phyloP scores from a whole-genome alignment of 2,329 filamentous ascomycete genomes.

The Stachybotrys chlorohalonatus region DNA sequence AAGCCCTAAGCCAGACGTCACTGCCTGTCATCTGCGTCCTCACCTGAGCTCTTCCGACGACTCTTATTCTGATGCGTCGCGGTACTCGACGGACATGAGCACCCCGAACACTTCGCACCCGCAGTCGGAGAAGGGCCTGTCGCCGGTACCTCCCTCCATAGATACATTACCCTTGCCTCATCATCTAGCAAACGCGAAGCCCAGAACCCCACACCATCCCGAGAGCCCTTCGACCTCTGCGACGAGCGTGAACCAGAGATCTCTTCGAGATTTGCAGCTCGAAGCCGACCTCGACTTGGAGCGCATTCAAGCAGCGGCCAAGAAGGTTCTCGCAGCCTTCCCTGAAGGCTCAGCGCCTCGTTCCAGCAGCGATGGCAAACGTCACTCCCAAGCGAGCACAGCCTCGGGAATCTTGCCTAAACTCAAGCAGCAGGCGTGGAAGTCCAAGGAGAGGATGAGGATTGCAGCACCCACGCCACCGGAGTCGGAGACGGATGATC shows the following conservation, averaged over 20 bases:
- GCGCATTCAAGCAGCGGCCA: constrained; percentile 19
- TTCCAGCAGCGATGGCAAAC: constrained; percentile 8
- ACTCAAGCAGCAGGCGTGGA: constrained; percentile 29
- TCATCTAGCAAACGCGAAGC: background rate
- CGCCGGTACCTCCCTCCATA: constrained; percentile 5
- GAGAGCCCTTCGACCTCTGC: background rate
- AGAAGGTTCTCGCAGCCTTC: constrained; percentile 20
- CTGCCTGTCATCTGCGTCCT: constrained; percentile 2
- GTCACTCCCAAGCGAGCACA: constrained; percentile 7
- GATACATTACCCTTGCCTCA: background rate
- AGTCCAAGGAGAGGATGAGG: constrained; percentile 15
- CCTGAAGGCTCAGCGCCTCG: constrained; percentile 10
- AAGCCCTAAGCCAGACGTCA: background rate
- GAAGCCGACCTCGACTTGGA: constrained; percentile 12
- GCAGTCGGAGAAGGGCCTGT: constrained; percentile 26
- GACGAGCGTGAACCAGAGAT: background rate
- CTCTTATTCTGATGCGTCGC: constrained; percentile 28
- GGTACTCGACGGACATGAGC: constrained; percentile 22
- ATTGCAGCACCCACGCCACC: constrained; percentile 5
- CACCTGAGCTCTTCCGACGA: constrained; percentile 24
- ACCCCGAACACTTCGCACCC: constrained; percentile 31
- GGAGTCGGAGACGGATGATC: constrained; percentile 1
- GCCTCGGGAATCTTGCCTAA: constrained; percentile 23
- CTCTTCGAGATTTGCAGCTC: background rate
- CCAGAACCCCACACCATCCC: background rate